Base-by-base conservation (phyloP, 768 basidiomycete species). In the Tylopilus felleus region DNA sequence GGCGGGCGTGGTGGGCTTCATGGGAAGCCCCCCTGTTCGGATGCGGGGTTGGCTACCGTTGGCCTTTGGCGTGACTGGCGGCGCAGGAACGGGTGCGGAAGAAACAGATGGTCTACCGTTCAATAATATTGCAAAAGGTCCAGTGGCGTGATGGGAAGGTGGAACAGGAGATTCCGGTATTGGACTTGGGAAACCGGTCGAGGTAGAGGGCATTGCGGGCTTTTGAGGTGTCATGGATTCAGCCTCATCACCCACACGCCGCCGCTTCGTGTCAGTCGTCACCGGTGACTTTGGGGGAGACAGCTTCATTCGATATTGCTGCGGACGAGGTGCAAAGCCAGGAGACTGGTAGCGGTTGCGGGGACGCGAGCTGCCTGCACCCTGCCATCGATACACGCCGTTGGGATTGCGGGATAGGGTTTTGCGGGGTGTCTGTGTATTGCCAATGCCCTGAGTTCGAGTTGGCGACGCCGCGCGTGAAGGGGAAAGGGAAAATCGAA, bases 321-420 rank as follows among this genome's bases (percentile, higher is more conserved):
- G 62, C 17, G 79, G 71, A 13, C 81, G 74, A 21, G 83, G 75
- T 5, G 84, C 81, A 63, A 91, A 90, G 5, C 83, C 85, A 43
- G 88, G 87, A 9, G 88, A 88, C 48, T 81, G 78, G 64, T 83
- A 88, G 40, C 87, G 83, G 66, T 88, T 90, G 44, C 80, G 80
- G 19, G 76, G 72, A 60, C 79, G 83, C 13, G 89, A 82, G 60
- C 86, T 89, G 40, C 88, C 88, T 29, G 75, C 85, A n/a, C 89
- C 90, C 59, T 84, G 79, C 85, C 85, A 90, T 45, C 77, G 77
- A 68, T 86, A 86, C 31, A 72, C 64, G 21, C 89, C 89, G 64
- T 91, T 92, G 0, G 89, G 89, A 61, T 92, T 92, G 64, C 74
- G 81, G 21, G 77, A 65, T 8, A 91, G 71, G 10, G 77, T 83